Evolutionary conservation across 2,329 filamentous ascomycete genomes (phyloP), one percentile per base, ranked within the genome.

Genomic region (Aspergillus neotritici): DNA sequence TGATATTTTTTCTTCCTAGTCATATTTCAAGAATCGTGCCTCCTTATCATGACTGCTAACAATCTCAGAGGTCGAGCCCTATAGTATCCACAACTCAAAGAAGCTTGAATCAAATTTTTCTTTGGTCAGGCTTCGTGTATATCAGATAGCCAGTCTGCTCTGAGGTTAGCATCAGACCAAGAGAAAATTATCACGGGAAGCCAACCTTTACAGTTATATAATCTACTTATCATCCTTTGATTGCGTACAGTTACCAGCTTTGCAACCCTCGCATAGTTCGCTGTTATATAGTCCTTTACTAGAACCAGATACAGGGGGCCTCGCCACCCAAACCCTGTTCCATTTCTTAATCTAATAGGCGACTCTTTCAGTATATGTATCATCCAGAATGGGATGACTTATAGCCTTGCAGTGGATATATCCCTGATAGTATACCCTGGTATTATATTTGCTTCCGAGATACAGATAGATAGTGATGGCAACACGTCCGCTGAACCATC

Each of bases 391-490:
- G 13, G 66, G 66, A 34, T 57, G 48, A 40, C 65, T 61, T 0
- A 69, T 52, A n/a, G 12, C 21, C 9, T 62, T 50, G 51, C 68
- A 72, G 11, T 10, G 12, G 41, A 60, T 63, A 51, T 67, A 73
- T 6, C 62, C 60, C 52, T 72, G 68, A 48, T 68, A 56, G 50
- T 72, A 74, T 34, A 74, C 68, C 44, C 65, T 55, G 34, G 67
- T 69, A 50, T 73, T 74, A 49, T 74, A 74, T 55, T 52, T 52
- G 31, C 52, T 10, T 12, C 43, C 52, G 3, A 48, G 34, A 52
- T 71, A 73, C 52, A 67, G 57, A 15, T 68, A 62, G 34, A 73
- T 71, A 0, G 62, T 69, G 32, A 71, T 67, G 14, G 69, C 63
- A 42, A 72, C 65, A 48, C 48, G 58, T 45, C 62, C 67, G 60